Base-by-base conservation (phyloP, 1,284 basidiomycete genomes). In the Sporisorium iseilematis-ciliati region DNA sequence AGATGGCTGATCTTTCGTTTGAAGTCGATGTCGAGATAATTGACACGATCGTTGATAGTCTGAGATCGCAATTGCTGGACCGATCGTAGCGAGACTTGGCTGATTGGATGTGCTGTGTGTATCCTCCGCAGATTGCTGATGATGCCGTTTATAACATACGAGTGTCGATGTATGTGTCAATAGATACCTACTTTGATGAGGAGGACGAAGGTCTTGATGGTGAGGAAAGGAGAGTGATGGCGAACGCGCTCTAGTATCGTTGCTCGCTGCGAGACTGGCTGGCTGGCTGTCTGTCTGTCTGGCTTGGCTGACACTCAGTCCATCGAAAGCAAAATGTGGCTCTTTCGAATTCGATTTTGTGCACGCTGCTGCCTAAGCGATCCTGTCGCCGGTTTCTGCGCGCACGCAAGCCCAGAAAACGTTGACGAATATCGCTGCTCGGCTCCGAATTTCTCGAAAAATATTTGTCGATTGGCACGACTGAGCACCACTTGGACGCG, bases 181-280 rank as follows among this genome's bases (percentile, higher is more conserved):
- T 45, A 7, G 54, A 64, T 73, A 73, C 70, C 70, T 73, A 68
- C 70, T 67, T 61, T 73, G 59, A 55, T 61, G 58, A 41, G 38
- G 26, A 57, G 65, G 65, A 54, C 51, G 65, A 60, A 50, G 54
- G 56, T 73, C 65, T 73, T 73, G 70, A 73, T 73, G 70, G 65
- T 68, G 65, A 73, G 57, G 70, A 73, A 48, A 58, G 49, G 61
- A 65, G 60, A 20, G 16, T 14, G 69, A 35, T 55, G 51, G 45
- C 55, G 54, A 41, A 11, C 58, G 49, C 23, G 58, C 57, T 20
- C 33, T 62, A 58, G 58, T 71, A 58, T 61, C 50, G 18, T 29
- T 45, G 40, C 46, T 50, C 35, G 46, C 33, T 49, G 45, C 23
- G 8, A 48, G 45, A n/a, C 31, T 57, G 23, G 12, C 43, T 51